phyloP scores from a whole-genome alignment of 139 green algal genomes.

The Yamagishiella unicocca region DNA sequence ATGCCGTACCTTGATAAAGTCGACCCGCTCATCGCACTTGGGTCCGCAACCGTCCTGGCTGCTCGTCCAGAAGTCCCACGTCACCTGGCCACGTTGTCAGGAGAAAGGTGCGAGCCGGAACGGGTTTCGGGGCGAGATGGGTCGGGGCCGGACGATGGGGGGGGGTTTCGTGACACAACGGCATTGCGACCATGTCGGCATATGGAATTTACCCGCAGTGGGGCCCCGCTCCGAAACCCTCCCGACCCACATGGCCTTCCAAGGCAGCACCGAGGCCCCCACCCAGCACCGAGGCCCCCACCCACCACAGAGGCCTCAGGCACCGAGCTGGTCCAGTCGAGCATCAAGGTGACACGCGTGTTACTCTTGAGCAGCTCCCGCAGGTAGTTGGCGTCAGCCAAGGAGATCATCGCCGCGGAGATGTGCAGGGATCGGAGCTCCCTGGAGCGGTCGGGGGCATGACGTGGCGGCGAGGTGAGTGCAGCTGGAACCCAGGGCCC shows the following conservation, averaged over 20 bases:
- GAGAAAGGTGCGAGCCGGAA: background rate
- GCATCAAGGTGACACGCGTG: conserved; percentile 68
- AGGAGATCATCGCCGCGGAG: conserved; percentile 84
- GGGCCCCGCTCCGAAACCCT: background rate
- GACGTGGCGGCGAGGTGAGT: background rate
- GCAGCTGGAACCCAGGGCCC: background rate
- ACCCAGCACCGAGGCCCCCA: background rate
- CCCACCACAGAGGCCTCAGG: conserved; percentile 70
- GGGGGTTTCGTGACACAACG: background rate
- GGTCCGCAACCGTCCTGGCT: conserved; percentile 87
- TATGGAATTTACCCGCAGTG: background rate
- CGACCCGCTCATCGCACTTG: conserved; percentile 81
- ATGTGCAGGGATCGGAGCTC: conserved; percentile 82
- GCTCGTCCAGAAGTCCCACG: conserved; percentile 96
- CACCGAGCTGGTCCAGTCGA: conserved; percentile 89
- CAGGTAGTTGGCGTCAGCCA: conserved; percentile 75
- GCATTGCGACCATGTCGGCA: background rate
- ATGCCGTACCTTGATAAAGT: conserved; percentile 79
- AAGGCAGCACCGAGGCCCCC: too few relatives aligned
- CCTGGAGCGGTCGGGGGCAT: conserved; percentile 34
- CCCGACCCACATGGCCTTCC: background rate
- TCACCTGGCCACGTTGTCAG: conserved; percentile 65
- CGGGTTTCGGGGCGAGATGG: background rate
- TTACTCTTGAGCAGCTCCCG: conserved; percentile 74
- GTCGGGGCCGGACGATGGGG: background rate